Evolutionary conservation across 129 eudicot species (phyloP).

Genomic region (Ambrosia artemisiifolia): DNA sequence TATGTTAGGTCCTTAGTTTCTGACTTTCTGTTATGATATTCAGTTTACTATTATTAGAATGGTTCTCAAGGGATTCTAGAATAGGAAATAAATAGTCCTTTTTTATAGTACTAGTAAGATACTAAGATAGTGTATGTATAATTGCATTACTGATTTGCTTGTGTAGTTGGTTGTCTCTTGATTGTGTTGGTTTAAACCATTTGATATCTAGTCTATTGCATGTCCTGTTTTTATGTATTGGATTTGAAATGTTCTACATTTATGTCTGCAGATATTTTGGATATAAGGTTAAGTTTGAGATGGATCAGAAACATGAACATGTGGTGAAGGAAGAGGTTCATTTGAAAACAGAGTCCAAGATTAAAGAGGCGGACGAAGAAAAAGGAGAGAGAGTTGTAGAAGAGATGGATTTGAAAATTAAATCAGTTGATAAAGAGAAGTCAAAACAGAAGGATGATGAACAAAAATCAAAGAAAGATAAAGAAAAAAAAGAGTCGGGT

Average conservation of each 20-base stretch:
- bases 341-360: constrained; percentile 43
- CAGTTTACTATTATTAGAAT: neutral
- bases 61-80: constrained; percentile 10
- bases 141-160: neutral
- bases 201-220: constrained; percentile 14
- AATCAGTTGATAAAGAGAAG: constrained; percentile 48
- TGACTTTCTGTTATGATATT: neutral
- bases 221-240: neutral
- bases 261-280: constrained; percentile 17
- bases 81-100: neutral
- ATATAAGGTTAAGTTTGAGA: constrained; percentile 22
- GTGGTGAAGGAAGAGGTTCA: constrained; percentile 46
- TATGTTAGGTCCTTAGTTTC: neutral
- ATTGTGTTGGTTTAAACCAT: no score
- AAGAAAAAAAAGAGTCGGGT: constrained; percentile 22
- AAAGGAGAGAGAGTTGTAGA: constrained; percentile 37
- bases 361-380: constrained; percentile 33
- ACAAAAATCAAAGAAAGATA: constrained; percentile 22
- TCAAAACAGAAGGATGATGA: constrained; percentile 41
- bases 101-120: neutral
- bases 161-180: constrained; percentile 3
- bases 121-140: neutral
- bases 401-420: constrained; percentile 42
- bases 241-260: constrained; percentile 7
- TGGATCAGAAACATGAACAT: constrained; percentile 46